These are phyloP conservation scores for Colletotrichum somersetense DNA, from an alignment of 2,329 filamentous ascomycete species.

Conservation along the genomic window DNA sequence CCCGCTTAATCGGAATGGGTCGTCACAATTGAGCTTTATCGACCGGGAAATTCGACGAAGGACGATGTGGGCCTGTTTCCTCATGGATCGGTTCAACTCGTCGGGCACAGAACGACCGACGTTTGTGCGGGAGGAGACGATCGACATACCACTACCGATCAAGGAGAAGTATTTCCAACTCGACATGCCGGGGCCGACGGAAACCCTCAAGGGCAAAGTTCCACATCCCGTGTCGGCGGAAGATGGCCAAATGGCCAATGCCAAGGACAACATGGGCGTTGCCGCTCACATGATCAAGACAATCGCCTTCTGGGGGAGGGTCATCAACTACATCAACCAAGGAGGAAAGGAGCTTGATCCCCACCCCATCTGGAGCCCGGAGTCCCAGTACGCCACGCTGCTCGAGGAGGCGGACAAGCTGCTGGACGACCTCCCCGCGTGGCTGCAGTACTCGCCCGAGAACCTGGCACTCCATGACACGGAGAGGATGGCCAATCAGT, in stretches of 20 bases:
- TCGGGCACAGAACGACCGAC: constrained; percentile 93
- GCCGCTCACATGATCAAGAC: constrained; percentile 89
- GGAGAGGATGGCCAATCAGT: constrained; percentile 89
- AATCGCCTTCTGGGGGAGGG: constrained; percentile 89
- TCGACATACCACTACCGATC: constrained; percentile 91
- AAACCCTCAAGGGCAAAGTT: constrained; percentile 81
- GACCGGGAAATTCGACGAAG: constrained; percentile 93
- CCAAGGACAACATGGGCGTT: constrained; percentile 91
- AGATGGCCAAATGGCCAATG: constrained; percentile 73
- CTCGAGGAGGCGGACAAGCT: constrained; percentile 79
- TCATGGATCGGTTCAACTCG: constrained; percentile 98
- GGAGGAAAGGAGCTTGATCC: constrained; percentile 85
- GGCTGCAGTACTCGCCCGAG: constrained; percentile 80
- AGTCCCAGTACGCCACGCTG: constrained; percentile 81
- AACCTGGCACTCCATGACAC: constrained; percentile 88
- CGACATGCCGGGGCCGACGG: constrained; percentile 89
- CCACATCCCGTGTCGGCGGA: constrained; percentile 72
- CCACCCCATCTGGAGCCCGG: constrained; percentile 82
- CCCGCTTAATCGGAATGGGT: constrained; percentile 72
- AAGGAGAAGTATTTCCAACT: constrained; percentile 91
- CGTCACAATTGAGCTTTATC: constrained; percentile 82
- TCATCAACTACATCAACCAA: constrained; percentile 91
- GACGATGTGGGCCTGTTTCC: constrained; percentile 98
- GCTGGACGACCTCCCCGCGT: constrained; percentile 74
- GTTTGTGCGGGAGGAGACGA: constrained; percentile 89